phyloP scores from a whole-genome alignment of 2,329 filamentous ascomycete species.

The Podosphaera fusca region DNA sequence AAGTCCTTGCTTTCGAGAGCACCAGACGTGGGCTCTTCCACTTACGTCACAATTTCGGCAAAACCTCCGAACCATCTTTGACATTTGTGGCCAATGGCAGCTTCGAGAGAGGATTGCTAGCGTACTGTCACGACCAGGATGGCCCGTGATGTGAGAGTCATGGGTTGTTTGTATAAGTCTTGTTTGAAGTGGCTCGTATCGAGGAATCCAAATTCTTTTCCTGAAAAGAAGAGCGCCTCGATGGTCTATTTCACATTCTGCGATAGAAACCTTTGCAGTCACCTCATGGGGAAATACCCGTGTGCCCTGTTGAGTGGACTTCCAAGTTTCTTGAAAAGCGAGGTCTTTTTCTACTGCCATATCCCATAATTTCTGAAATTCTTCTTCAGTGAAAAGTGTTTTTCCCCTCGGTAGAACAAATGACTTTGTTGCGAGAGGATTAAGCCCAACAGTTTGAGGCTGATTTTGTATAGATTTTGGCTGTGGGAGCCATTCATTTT shows the following conservation, averaged over 20 bases:
- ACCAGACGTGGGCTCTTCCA: not conserved
- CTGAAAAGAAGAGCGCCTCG: not conserved
- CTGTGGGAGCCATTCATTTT: no score
- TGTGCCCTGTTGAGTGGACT: not conserved
- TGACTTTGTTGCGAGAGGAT: not conserved
- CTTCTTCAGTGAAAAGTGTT: not conserved
- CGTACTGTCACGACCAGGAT: not conserved
- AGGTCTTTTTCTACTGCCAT: not conserved
- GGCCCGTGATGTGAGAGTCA: not conserved
- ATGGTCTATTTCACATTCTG: not conserved
- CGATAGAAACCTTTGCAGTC: not conserved
- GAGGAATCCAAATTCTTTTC: not conserved
- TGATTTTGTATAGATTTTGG: no score
- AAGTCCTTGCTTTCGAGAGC: not conserved
- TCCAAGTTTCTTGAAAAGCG: not conserved
- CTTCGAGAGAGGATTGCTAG: not conserved
- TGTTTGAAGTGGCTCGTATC: not conserved
- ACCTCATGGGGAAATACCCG: not conserved
- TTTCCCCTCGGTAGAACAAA: not conserved
- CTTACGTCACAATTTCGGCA: not conserved
- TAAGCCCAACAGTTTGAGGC: not conserved
- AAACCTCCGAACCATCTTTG: not conserved
- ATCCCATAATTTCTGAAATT: not conserved
- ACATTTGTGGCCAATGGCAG: not conserved
- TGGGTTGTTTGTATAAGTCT: not conserved